phyloP scores from a whole-genome alignment of 192 early-diverging fungal genomes.

The Lunasporangiospora selenospora region DNA sequence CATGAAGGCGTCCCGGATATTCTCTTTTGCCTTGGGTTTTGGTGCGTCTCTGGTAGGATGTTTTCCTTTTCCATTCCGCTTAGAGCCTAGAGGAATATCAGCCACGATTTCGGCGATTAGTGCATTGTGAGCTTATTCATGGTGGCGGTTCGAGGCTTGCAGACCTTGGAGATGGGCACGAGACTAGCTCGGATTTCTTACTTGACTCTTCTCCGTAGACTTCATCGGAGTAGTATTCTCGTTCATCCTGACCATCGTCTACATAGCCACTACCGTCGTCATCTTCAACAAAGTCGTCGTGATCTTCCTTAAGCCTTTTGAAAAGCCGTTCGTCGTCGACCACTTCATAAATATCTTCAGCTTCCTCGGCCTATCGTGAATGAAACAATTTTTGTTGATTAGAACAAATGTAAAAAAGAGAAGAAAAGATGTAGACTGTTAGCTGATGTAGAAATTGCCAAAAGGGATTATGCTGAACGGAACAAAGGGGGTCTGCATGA shows the following conservation, averaged over 20 bases:
- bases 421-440: background rate
- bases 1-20: constrained; percentile 45
- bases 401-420: too few relatives aligned
- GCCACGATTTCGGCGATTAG: constrained; percentile 41
- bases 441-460: too few relatives aligned
- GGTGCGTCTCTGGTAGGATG: constrained; percentile 6
- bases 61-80: constrained; percentile 37
- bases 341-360: constrained; percentile 59
- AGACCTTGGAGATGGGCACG: background rate
- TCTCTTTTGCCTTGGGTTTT: constrained; percentile 28
- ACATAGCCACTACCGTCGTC: constrained; percentile 73
- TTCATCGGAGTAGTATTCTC: constrained; percentile 54
- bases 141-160: background rate
- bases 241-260: constrained; percentile 62
- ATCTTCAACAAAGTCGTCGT: constrained; percentile 70
- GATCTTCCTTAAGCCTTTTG: constrained; percentile 34
- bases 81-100: constrained; percentile 17
- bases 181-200: constrained; percentile 20
- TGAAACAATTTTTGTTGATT: too few relatives aligned
- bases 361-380: constrained; percentile 33
- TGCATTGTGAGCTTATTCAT: background rate
- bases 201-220: constrained; percentile 52
- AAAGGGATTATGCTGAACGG: too few relatives aligned
- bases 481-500: too few relatives aligned
- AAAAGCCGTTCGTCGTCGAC: constrained; percentile 68